Evolutionary conservation across 176 grass and related monocot genomes (phyloP), one percentile per base, ranked within the genome.

Genomic region (Musa itinerans): DNA sequence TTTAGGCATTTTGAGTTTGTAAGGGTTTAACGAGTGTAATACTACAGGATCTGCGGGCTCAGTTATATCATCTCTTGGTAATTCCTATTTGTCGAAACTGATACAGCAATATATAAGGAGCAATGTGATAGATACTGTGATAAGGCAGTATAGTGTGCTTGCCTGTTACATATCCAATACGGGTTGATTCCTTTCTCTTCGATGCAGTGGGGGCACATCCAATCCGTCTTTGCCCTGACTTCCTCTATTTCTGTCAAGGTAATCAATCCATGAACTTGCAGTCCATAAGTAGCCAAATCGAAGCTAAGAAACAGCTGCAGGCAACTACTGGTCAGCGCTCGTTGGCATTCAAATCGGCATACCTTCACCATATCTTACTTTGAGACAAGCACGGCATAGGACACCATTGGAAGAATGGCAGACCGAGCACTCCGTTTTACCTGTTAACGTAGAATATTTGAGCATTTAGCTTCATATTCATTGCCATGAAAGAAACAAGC

Each of bases 81-180:
- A 62, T 3, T 62, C 10, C 8, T 53, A 19, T 57, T 27, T 26
- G 9, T 2, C 22, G 22, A 63, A 49, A 1, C 15, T 11, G 19
- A 1, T 1, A 52, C 34, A 21, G 17, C 19, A 73, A 73, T 52
- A n/a, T 72, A n/a, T 23, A 17, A 72, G 17, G 69, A 53, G 48
- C 17, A 9, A n/a, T n/a, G n/a, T n/a, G n/a, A n/a, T n/a, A n/a
- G n/a, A n/a, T n/a, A n/a, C 23, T 72, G 48, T 53, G 10, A 4
- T 20, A 20, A 52, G 17, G 14, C 10, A 50, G 12, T 73, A 55
- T 56, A 16, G 34, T 74, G 49, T 52, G 24, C 72, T 77, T 65
- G 83, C 92, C 92, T 96, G 77, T 96, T 96, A 73, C 92, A 96
- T 74, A 96, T 96, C 92, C 92, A 96, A 81, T 84, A 90, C 64